phyloP scores from a whole-genome alignment of 2,329 filamentous ascomycete species.

The Leptosphaerulina australis region DNA sequence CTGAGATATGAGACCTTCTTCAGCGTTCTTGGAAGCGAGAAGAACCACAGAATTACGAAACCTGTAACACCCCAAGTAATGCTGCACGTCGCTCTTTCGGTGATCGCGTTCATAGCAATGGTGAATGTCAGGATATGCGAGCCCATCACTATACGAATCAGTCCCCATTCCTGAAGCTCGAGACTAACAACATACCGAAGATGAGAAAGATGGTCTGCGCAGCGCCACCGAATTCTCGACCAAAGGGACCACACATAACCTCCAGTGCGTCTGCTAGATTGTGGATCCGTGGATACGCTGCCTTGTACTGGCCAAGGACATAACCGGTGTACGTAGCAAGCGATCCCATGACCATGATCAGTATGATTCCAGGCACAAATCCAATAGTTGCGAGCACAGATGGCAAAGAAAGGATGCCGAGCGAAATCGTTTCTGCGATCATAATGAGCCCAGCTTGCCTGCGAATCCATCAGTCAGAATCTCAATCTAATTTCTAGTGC shows the following conservation, averaged over 20 bases:
- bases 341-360: conserved; percentile 59
- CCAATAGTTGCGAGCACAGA: conserved; percentile 58
- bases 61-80: conserved; percentile 68
- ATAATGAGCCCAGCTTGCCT: conserved; percentile 47
- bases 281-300: conserved; percentile 57
- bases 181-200: conserved; percentile 60
- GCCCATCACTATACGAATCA: conserved; percentile 42
- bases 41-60: conserved; percentile 62
- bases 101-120: conserved; percentile 69
- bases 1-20: conserved; percentile 67
- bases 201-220: conserved; percentile 68
- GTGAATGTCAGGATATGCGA: conserved; percentile 73
- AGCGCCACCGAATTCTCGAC: conserved; percentile 66
- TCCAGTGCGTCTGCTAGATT: conserved; percentile 67
- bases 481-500: conserved; percentile 19
- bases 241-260: conserved; percentile 64
- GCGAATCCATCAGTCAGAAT: not conserved
- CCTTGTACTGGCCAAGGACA: conserved; percentile 64
- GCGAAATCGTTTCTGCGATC: conserved; percentile 63
- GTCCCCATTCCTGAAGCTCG: not conserved
- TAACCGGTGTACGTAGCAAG: conserved; percentile 65
- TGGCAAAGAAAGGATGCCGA: conserved; percentile 60
- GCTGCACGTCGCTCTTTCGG: conserved; percentile 65
- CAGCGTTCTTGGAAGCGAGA: conserved; percentile 67
- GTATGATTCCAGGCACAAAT: conserved; percentile 59